Evolutionary conservation across 352 stramenopile genomes (phyloP).

Genomic region (Blastocystis sp.): DNA sequence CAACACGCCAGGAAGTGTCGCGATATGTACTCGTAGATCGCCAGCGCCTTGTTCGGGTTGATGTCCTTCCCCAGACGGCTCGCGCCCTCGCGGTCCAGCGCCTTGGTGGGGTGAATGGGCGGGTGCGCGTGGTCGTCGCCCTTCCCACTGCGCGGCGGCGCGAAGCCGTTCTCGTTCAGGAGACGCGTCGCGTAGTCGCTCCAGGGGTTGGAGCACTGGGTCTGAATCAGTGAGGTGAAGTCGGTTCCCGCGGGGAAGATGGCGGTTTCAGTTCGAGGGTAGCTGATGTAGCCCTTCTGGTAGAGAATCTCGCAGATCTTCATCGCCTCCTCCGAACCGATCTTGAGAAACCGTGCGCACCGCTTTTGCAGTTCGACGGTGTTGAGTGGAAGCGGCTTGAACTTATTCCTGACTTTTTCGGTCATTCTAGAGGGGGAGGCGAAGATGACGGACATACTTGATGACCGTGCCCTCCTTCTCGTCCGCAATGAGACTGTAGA

Average conservation of each 20-base stretch:
- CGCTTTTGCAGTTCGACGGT: slow-evolving; percentile 98
- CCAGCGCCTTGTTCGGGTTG: slow-evolving; percentile 83
- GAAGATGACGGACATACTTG: neutral
- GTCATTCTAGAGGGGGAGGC: slow-evolving; percentile 34
- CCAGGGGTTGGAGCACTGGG: slow-evolving; percentile 84
- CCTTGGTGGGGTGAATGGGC: slow-evolving; percentile 97
- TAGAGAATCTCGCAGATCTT: slow-evolving; percentile 92
- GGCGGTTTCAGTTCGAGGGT: slow-evolving; percentile 98
- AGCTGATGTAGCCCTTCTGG: slow-evolving; percentile 94
- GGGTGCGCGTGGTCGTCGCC: slow-evolving; percentile 95
- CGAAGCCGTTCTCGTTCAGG: slow-evolving; percentile 81
- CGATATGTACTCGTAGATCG: slow-evolving; percentile 94
- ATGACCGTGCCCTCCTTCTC: neutral
- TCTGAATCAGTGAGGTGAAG: slow-evolving; percentile 81
- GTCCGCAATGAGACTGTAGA: slow-evolving; percentile 81
- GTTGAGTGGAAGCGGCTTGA: slow-evolving; percentile 92
- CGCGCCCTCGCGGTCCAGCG: slow-evolving; percentile 80
- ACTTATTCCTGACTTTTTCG: slow-evolving; percentile 84
- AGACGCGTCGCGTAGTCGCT: slow-evolving; percentile 81
- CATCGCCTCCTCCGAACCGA: slow-evolving; percentile 95
- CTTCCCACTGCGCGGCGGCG: slow-evolving; percentile 85
- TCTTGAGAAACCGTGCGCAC: slow-evolving; percentile 90
- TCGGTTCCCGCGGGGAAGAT: slow-evolving; percentile 92
- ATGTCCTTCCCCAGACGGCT: slow-evolving; percentile 74
- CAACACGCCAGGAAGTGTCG: slow-evolving; percentile 98